A percentile compares a stretch with the other conserved stretches of the same genome.
Conservation (phyloP, 805 yeast genomes). For the Zygoascus bituminiphila region DNA sequence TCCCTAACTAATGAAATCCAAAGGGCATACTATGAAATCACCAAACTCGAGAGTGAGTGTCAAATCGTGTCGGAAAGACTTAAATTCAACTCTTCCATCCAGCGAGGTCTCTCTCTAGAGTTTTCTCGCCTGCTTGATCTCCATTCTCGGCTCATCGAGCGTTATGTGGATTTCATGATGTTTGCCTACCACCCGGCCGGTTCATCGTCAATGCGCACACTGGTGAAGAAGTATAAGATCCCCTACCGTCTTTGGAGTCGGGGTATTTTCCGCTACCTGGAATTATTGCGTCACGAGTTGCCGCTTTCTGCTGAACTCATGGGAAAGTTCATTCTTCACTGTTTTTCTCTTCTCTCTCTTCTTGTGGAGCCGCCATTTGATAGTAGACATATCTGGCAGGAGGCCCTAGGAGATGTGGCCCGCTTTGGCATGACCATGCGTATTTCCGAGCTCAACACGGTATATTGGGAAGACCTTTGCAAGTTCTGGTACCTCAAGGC, state of each 20-base stretch:
- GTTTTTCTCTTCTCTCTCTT: constrained; percentile 18
- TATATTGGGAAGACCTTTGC: constrained; percentile 79
- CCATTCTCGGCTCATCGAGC: constrained; percentile 16
- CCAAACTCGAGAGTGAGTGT: constrained; percentile 15
- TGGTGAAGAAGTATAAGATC: constrained; percentile 19
- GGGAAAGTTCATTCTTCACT: constrained; percentile 16
- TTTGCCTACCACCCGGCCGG: constrained; percentile 20
- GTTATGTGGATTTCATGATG: constrained; percentile 20
- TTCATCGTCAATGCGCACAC: constrained; percentile 10
- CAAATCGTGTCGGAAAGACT: not conserved
- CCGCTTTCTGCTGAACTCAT: constrained; percentile 16
- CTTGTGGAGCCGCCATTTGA: constrained; percentile 22
- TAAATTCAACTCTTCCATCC: not conserved
- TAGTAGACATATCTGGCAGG: constrained; percentile 51
- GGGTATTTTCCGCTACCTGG: constrained; percentile 22
- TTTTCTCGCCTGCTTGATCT: constrained; percentile 2
- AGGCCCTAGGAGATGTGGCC: constrained; percentile 76
- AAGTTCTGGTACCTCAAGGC: constrained; percentile 77
- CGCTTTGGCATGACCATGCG: constrained; percentile 83
- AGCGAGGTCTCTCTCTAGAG: not conserved
- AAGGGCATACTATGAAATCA: constrained; percentile 17
- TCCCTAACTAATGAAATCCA: constrained; percentile 16
- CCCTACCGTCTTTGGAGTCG: constrained; percentile 21
- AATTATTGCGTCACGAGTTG: constrained; percentile 10
- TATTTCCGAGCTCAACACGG: constrained; percentile 42